Percentiles rank a stretch among this genome's conserved stretches.
phyloP scores from a whole-genome alignment of 2,329 filamentous ascomycete genomes.

The Clarireedia monteithiana region DNA sequence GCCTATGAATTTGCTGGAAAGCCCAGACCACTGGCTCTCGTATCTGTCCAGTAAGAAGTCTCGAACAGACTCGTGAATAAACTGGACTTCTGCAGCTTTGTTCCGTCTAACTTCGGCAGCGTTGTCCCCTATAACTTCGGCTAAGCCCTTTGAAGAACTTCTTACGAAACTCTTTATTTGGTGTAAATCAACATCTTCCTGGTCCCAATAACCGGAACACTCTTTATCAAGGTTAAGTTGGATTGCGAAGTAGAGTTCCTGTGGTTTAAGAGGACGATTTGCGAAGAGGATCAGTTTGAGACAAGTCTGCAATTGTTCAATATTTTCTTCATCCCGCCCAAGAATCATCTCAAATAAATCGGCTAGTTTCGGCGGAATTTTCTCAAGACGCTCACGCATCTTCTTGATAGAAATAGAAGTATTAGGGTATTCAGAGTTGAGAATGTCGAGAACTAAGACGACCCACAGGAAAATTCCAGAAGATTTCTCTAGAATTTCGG shows the following conservation, averaged over 20 bases:
- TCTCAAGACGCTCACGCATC: conserved; percentile 31
- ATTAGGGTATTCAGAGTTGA: conserved; percentile 35
- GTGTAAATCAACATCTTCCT: conserved; percentile 22
- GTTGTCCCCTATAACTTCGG: conserved; percentile 28
- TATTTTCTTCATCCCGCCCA: conserved; percentile 36
- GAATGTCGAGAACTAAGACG: conserved; percentile 28
- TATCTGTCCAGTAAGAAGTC: conserved; percentile 35
- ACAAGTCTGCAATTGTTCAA: conserved; percentile 36
- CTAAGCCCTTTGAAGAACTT: conserved; percentile 36
- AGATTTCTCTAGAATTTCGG: conserved; percentile 14
- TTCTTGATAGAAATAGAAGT: conserved; percentile 23
- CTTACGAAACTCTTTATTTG: conserved; percentile 32
- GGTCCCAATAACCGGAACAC: conserved; percentile 15
- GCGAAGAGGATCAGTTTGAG: conserved; percentile 48
- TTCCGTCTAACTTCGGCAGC: background rate
- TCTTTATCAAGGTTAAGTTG: conserved; percentile 12
- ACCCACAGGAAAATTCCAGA: conserved; percentile 20
- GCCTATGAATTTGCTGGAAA: conserved; percentile 16
- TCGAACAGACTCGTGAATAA: conserved; percentile 33
- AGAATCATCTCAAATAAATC: conserved; percentile 17
- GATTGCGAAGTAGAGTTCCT: conserved; percentile 21
- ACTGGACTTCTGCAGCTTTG: conserved; percentile 31
- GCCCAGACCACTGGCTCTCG: conserved; percentile 12
- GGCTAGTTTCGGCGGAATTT: conserved; percentile 16
- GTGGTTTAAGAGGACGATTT: conserved; percentile 16